phyloP scores from a whole-genome alignment of 495 filamentous ascomycete species.

The Polyplosphaeria fusca region DNA sequence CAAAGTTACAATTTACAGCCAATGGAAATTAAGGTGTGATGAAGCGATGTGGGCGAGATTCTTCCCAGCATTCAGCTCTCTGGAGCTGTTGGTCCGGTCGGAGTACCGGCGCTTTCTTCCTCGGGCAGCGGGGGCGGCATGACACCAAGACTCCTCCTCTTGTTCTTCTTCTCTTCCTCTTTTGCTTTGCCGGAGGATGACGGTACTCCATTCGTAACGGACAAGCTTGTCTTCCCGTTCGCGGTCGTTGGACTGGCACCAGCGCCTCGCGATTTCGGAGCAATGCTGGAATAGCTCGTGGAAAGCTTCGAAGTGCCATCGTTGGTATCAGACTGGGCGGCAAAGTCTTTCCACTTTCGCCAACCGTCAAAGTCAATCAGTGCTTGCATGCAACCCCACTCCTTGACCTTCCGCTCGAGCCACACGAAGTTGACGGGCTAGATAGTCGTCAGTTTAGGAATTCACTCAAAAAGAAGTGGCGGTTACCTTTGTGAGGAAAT shows the following conservation, averaged over 20 bases:
- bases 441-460: slow-evolving; percentile 23
- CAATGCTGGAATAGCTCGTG: slow-evolving; percentile 26
- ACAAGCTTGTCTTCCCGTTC: slow-evolving; percentile 5
- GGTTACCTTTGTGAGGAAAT: slow-evolving; percentile 94
- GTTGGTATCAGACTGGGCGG: slow-evolving; percentile 20
- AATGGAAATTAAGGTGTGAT: background rate
- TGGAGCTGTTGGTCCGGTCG: slow-evolving; percentile 2
- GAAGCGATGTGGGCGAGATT: no score
- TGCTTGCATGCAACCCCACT: slow-evolving; percentile 99
- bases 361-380: slow-evolving; percentile 98
- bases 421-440: slow-evolving; percentile 97
- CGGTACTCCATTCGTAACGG: slow-evolving; percentile 11
- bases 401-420: slow-evolving; percentile 94
- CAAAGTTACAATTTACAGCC: slow-evolving; percentile 8
- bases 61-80: background rate
- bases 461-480: slow-evolving; percentile 7
- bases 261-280: slow-evolving; percentile 11
- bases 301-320: slow-evolving; percentile 29
- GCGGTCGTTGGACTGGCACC: slow-evolving; percentile 11
- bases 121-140: slow-evolving; percentile 13
- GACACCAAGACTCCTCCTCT: slow-evolving; percentile 29
- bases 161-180: slow-evolving; percentile 27
- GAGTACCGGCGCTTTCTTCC: slow-evolving; percentile 11
- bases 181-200: background rate
- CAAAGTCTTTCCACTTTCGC: slow-evolving; percentile 89